A percentile compares a stretch with the other conserved stretches of the same genome.
phyloP scores from a whole-genome alignment of 2,329 filamentous ascomycete genomes.

The Xylariaceae sp. region DNA sequence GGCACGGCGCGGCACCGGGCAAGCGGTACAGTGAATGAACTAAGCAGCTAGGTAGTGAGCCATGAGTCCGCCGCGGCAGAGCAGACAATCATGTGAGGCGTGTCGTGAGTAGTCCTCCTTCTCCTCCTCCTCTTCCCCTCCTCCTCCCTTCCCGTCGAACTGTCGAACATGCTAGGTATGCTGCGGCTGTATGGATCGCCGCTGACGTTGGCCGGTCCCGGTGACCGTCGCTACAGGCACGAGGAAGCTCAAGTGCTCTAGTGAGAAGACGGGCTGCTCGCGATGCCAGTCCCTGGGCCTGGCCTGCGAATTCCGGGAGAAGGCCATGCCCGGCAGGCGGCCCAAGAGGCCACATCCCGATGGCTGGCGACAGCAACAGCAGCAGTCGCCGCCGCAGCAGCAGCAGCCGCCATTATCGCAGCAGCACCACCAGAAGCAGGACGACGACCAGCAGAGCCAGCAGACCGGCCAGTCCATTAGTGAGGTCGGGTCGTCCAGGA shows the following conservation, averaged over 20 bases:
- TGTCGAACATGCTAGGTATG: too few relatives aligned
- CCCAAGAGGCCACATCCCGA: background rate
- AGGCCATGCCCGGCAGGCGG: background rate
- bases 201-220: too few relatives aligned
- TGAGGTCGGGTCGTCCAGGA: background rate
- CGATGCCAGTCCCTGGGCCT: background rate
- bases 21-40: too few relatives aligned
- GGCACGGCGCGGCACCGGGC: too few relatives aligned
- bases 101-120: constrained; percentile 1
- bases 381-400: background rate
- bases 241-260: constrained; percentile 1
- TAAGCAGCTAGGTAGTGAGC: too few relatives aligned
- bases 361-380: background rate
- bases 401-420: too few relatives aligned
- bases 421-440: too few relatives aligned
- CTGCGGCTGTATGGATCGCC: background rate
- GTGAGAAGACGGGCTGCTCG: constrained; percentile 1
- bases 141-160: background rate
- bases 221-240: background rate
- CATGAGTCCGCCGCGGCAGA: background rate
- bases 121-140: background rate
- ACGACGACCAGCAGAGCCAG: background rate
- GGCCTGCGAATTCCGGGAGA: constrained; percentile 1
- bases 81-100: constrained; percentile 1
- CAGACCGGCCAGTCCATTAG: background rate